A percentile compares a stretch with the other conserved stretches of the same genome.
Evolutionary conservation across 306 rosid genomes (phyloP).

Genomic region (Citrullus colocynthis): DNA sequence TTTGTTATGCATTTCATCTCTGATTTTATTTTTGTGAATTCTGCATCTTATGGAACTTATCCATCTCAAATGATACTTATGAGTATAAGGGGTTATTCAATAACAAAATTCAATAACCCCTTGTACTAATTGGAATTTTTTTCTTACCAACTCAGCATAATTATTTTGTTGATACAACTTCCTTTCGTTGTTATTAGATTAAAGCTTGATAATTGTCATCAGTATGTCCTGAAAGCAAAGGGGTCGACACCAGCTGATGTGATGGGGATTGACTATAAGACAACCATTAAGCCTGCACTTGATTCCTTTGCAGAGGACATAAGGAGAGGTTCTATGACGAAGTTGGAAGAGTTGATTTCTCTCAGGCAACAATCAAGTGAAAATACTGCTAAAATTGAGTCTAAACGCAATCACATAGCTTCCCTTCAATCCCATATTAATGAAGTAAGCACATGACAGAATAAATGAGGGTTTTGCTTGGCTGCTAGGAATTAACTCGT

Average conservation of each 20-base stretch:
- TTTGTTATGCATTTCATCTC: background rate
- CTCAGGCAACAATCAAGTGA: conserved; percentile 48
- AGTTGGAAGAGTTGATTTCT: conserved; percentile 45
- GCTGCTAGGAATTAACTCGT: background rate
- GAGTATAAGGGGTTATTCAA: background rate
- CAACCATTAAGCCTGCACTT: conserved; percentile 48
- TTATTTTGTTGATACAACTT: background rate
- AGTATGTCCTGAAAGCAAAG: conserved; percentile 50
- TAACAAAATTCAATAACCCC: background rate
- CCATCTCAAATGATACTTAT: background rate
- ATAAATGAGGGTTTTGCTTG: background rate
- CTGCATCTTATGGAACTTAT: background rate
- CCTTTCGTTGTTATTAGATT: conserved; percentile 35
- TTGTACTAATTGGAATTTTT: background rate
- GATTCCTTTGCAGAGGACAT: conserved; percentile 35
- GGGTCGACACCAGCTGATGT: conserved; percentile 69
- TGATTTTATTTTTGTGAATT: background rate
- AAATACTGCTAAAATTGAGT: conserved; percentile 46
- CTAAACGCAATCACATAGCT: conserved; percentile 33
- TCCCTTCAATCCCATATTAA: conserved; percentile 31
- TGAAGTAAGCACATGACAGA: conserved; percentile 38
- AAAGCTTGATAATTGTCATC: conserved; percentile 52
- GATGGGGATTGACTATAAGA: conserved; percentile 69
- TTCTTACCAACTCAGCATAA: background rate
- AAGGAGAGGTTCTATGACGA: conserved; percentile 50